A percentile compares a stretch with the other conserved stretches of the same genome.
Evolutionary conservation across 2,329 filamentous ascomycete genomes (phyloP).

Genomic region (Plenodomus tracheiphilus): DNA sequence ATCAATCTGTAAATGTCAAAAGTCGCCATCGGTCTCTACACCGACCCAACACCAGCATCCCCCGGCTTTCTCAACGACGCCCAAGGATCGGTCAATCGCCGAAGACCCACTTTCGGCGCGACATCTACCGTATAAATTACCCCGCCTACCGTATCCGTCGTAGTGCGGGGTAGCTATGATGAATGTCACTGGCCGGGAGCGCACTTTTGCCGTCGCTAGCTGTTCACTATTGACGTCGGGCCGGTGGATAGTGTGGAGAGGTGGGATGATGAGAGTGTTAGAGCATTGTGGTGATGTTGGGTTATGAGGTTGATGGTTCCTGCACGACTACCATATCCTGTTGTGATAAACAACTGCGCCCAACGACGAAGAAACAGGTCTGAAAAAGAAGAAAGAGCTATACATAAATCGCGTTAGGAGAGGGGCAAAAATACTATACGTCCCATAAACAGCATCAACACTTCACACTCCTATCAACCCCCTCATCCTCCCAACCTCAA

Average conservation of each 20-base stretch:
- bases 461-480: too few relatives aligned
- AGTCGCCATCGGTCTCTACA: too few relatives aligned
- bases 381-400: not conserved
- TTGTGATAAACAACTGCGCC: not conserved
- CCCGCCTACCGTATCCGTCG: conserved; percentile 18
- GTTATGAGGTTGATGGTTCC: not conserved
- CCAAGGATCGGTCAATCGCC: conserved; percentile 18
- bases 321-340: not conserved
- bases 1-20: too few relatives aligned
- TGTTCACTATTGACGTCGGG: conserved; percentile 5
- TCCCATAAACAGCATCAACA: too few relatives aligned
- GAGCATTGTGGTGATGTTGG: not conserved
- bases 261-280: not conserved
- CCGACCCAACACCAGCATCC: too few relatives aligned
- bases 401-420: not conserved
- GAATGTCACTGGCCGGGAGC: conserved; percentile 13
- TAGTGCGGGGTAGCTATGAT: conserved; percentile 25
- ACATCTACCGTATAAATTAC: conserved; percentile 20
- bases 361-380: not conserved
- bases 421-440: too few relatives aligned
- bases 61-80: not conserved
- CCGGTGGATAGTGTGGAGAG: conserved; percentile 7
- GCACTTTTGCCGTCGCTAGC: conserved; percentile 20
- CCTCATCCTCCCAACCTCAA: too few relatives aligned
- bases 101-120: conserved; percentile 16